Evolutionary conservation across 257 asterid species (phyloP), one percentile per base, ranked within the genome.

Genomic region (Lycium barbarum): DNA sequence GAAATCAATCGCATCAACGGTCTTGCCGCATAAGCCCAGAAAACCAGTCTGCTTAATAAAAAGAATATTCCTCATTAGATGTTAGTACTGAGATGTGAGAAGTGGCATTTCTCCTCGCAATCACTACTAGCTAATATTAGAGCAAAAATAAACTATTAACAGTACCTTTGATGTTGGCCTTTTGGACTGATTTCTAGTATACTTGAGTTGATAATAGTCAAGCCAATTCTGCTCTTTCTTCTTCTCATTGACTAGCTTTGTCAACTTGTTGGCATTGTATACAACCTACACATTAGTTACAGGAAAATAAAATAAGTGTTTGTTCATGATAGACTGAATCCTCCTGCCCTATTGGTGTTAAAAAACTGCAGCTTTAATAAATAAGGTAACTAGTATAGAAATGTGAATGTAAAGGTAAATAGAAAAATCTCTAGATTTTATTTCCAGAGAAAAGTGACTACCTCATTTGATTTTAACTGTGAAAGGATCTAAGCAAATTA

Each of bases 141-240:
- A 22, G 26, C 45, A 72, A 4, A 67, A 14, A 79, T n/a, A 49
- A 54, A 47, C 70, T 47, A 35, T 36, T 47, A 22, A 35, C 49
- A 83, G 38, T 89, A 95, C 99, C 98, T 92, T 96, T 35, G 85
- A 74, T 87, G 83, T 87, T 17, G 98, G 99, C 68, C 94, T 90
- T 84, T 86, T 86, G 2, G 87, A 86, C 86, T 61, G 95, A 66
- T 94, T 93, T 88, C 98, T 92, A 36, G 90, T 85, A 88, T 90
- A 91, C 84, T 96, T 96, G 66, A 96, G 85, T 82, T 94, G 98
- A 89, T 93, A 93, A 87, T 89, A 96, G 86, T 96, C 99, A 17
- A 96, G 95, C 98, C 99, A 94, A 83, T 96, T 96, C 84, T 96
- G 87, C 86, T 88, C 91, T 55, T 90, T 92, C 85, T 90, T 91